A percentile compares a stretch with the other conserved stretches of the same genome.
phyloP scores from a whole-genome alignment of 164 flowering plant species.

The Pachysandra terminalis region DNA sequence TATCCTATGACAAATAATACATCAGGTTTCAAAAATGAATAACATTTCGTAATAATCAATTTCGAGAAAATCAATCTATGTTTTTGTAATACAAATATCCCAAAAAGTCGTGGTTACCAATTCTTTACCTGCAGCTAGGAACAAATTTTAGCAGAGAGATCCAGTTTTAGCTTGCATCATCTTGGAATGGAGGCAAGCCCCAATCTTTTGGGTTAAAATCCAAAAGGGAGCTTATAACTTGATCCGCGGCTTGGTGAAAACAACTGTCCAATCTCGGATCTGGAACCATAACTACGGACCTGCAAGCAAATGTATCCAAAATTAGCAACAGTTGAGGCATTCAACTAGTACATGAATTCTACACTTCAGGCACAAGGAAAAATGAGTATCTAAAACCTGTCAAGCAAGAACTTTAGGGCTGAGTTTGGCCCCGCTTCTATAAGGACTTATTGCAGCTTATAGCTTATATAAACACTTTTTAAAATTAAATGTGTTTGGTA shows the following conservation, averaged over 20 bases:
- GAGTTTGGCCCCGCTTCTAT: too few relatives aligned
- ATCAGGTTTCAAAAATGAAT: too few relatives aligned
- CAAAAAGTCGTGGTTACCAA: background rate
- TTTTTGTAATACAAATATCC: too few relatives aligned
- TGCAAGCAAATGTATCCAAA: conserved; percentile 26
- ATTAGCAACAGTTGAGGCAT: background rate
- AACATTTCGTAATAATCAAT: too few relatives aligned
- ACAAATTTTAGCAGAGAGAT: background rate
- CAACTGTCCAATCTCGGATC: conserved; percentile 82
- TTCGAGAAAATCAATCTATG: background rate
- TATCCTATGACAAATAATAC: too few relatives aligned
- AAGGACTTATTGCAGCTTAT: too few relatives aligned
- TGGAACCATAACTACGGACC: conserved; percentile 91
- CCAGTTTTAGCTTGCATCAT: conserved; percentile 15
- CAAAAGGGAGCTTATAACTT: conserved; percentile 59
- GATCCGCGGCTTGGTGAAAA: conserved; percentile 60
- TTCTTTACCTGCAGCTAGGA: background rate
- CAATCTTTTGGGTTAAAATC: conserved; percentile 75
- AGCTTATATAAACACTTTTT: too few relatives aligned
- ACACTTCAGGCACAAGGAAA: too few relatives aligned
- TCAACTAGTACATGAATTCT: background rate
- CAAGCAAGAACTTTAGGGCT: too few relatives aligned
- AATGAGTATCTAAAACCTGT: too few relatives aligned
- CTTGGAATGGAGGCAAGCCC: conserved; percentile 77
- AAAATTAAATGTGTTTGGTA: too few relatives aligned